These are phyloP conservation scores for Nigrospora osmanthi DNA, from an alignment of 2,329 filamentous ascomycete genomes.

Conservation along the genomic window DNA sequence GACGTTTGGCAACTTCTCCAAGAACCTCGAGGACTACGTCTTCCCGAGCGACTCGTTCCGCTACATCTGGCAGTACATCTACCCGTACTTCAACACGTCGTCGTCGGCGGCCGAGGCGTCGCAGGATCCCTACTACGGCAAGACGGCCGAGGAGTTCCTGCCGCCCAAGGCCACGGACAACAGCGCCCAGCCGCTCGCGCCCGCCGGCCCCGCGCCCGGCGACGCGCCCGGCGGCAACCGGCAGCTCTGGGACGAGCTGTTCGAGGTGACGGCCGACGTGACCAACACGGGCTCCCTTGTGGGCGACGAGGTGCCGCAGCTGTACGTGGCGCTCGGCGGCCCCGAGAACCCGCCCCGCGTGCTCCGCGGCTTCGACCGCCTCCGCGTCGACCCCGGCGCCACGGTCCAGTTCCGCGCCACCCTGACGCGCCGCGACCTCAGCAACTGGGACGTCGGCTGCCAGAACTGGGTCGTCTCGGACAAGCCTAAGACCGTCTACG, in stretches of 20 bases:
- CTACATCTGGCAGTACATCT: conserved; percentile 50
- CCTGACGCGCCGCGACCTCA: conserved; percentile 72
- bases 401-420: conserved; percentile 58
- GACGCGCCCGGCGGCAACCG: conserved; percentile 56
- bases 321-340: conserved; percentile 77
- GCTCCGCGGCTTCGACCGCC: conserved; percentile 74
- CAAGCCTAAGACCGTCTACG: conserved; percentile 43
- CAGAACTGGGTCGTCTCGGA: conserved; percentile 75
- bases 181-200: conserved; percentile 45
- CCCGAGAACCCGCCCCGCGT: conserved; percentile 58
- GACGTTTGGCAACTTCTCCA: conserved; percentile 55
- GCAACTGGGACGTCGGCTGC: conserved; percentile 71
- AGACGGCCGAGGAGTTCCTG: conserved; percentile 49
- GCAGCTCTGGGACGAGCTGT: conserved; percentile 61
- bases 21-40: conserved; percentile 54
- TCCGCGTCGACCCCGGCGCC: conserved; percentile 64
- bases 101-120: conserved; percentile 47
- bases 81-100: conserved; percentile 63
- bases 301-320: conserved; percentile 67
- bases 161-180: conserved; percentile 50
- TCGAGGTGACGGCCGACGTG: conserved; percentile 58
- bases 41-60: conserved; percentile 53
- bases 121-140: conserved; percentile 51
- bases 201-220: conserved; percentile 27
- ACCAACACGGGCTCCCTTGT: conserved; percentile 60